These are phyloP conservation scores for Globisporangium heterothallicum DNA, from an alignment of 352 stramenopile genomes.

Conservation along the genomic window DNA sequence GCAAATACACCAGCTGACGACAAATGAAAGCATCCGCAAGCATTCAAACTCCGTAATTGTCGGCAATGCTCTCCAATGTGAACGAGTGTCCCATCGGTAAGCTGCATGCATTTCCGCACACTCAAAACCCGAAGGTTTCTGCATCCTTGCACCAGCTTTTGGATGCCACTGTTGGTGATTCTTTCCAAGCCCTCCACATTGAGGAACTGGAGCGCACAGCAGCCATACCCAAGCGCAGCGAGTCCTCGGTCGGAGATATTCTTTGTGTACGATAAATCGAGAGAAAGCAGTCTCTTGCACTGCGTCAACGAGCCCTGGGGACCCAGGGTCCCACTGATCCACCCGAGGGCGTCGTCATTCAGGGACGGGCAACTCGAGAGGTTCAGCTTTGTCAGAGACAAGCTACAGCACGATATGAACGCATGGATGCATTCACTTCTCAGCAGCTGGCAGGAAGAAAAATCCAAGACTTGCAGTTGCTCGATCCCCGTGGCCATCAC, in stretches of 20 bases:
- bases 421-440: constrained; percentile 49
- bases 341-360: constrained; percentile 69
- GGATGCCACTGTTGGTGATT: constrained; percentile 44
- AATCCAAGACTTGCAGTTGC: constrained; percentile 43
- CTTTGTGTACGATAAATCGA: constrained; percentile 61
- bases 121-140: constrained; percentile 51
- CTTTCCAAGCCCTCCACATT: constrained; percentile 65
- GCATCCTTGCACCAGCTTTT: constrained; percentile 43
- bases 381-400: constrained; percentile 47
- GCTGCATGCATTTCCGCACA: constrained; percentile 52
- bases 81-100: constrained; percentile 40
- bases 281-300: constrained; percentile 50
- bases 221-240: constrained; percentile 39
- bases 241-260: constrained; percentile 58
- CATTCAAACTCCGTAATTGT: constrained; percentile 56
- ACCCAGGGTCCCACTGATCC: constrained; percentile 59
- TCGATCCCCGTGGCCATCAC: constrained; percentile 69
- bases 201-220: constrained; percentile 57
- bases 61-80: constrained; percentile 42
- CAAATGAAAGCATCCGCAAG: constrained; percentile 54
- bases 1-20: constrained; percentile 45
- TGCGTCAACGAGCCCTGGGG: constrained; percentile 60
- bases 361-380: constrained; percentile 50
- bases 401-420: constrained; percentile 71
- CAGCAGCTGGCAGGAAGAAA: constrained; percentile 53